Evolutionary conservation across 164 flowering plant species (phyloP).

Genomic region (Nymphaea thermarum): DNA sequence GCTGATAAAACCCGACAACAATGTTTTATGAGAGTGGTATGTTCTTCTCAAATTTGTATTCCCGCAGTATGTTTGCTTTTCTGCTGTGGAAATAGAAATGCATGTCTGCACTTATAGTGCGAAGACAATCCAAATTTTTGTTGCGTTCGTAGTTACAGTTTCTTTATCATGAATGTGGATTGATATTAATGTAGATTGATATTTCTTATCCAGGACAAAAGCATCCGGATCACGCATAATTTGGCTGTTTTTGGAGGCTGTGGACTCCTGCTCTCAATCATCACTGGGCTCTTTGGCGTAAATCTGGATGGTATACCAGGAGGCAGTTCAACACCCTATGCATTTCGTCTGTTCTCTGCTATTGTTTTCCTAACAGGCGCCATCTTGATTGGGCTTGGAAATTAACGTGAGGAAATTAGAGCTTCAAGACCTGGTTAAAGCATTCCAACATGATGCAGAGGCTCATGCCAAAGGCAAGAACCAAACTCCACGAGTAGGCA

Average conservation of each 20-base stretch:
- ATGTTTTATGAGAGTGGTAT: no score
- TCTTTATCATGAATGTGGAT: no score
- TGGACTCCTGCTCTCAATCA: conserved; percentile 77
- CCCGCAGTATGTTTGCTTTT: no score
- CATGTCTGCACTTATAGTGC: no score
- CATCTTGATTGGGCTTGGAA: conserved; percentile 46
- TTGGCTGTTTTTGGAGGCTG: conserved; percentile 84
- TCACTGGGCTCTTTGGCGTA: conserved; percentile 88
- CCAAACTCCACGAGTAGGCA: conserved; percentile 2
- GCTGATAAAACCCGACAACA: no score
- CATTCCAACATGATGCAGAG: conserved; percentile 93
- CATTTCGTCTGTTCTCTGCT: conserved; percentile 64
- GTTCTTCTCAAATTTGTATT: no score
- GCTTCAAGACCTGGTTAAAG: conserved; percentile 67
- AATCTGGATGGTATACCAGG: conserved; percentile 98
- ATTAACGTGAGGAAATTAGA: conserved; percentile 73
- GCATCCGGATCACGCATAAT: conserved; percentile 82
- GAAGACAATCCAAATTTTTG: no score
- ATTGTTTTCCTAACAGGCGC: conserved; percentile 44
- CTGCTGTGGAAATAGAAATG: no score
- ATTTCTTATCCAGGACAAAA: conserved; percentile 48
- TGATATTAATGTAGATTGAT: background rate
- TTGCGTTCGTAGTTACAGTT: no score
- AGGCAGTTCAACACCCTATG: conserved; percentile 56
- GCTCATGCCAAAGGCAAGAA: conserved; percentile 68